A percentile compares a stretch with the other conserved stretches of the same genome.
phyloP scores from a whole-genome alignment of 163 green algal genomes.

The Prototheca cutis region DNA sequence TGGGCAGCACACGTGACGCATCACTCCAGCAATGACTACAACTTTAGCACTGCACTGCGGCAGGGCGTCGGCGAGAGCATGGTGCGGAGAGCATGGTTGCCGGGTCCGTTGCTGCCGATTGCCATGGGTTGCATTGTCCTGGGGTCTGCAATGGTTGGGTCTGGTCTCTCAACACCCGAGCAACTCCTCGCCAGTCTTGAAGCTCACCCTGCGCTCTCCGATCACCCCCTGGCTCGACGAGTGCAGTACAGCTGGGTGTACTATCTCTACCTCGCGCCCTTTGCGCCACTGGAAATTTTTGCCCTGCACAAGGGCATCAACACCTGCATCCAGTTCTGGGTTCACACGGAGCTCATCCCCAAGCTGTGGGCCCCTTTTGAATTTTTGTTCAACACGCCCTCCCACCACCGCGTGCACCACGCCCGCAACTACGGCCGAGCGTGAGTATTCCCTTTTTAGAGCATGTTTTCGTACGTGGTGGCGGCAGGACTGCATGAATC shows the following conservation, averaged over 20 bases:
- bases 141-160: too few relatives aligned
- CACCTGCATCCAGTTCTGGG: slow-evolving; percentile 12
- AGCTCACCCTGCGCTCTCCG: too few relatives aligned
- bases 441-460: too few relatives aligned
- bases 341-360: slow-evolving; percentile 26
- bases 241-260: slow-evolving; percentile 19
- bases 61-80: slow-evolving; percentile 5
- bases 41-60: slow-evolving; percentile 10
- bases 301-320: slow-evolving; percentile 8
- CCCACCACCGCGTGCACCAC: slow-evolving; percentile 36
- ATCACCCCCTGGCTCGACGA: not conserved
- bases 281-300: slow-evolving; percentile 5
- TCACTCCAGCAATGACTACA: slow-evolving; percentile 23
- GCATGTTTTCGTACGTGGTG: too few relatives aligned
- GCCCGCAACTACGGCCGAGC: slow-evolving; percentile 25
- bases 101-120: too few relatives aligned
- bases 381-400: slow-evolving; percentile 22
- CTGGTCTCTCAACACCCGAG: too few relatives aligned
- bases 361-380: slow-evolving; percentile 22
- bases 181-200: too few relatives aligned
- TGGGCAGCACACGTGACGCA: slow-evolving; percentile 19
- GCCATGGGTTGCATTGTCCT: too few relatives aligned
- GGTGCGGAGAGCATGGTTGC: too few relatives aligned
- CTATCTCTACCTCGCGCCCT: slow-evolving; percentile 18
- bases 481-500: too few relatives aligned